Evolutionary conservation across 345 rosid species (phyloP).

Genomic region (Eucalyptus sp.): DNA sequence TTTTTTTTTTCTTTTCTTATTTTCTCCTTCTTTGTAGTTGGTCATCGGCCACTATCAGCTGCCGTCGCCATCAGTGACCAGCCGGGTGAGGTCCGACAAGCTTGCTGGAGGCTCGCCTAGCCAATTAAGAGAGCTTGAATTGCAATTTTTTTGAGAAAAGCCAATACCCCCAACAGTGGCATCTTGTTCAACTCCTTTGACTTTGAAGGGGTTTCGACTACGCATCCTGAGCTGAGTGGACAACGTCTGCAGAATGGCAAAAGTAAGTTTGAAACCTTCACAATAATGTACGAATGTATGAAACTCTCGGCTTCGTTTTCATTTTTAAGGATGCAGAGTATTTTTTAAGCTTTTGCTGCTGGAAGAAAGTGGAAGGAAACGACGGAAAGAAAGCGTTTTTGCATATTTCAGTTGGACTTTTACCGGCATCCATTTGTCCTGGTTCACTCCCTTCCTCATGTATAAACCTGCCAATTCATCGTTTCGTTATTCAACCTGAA

Average conservation of each 20-base stretch:
- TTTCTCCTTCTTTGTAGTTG: no score
- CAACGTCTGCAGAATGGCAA: neutral
- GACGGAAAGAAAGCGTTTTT: neutral
- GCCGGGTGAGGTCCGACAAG: fast-evolving
- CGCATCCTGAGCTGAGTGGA: neutral
- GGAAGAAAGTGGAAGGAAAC: neutral
- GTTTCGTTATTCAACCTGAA: no score
- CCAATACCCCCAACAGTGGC: neutral
- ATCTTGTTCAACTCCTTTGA: neutral
- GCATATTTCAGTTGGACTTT: neutral
- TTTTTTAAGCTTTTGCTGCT: neutral
- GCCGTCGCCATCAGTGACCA: fast-evolving
- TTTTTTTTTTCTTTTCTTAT: no score
- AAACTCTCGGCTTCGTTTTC: neutral
- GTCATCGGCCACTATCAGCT: no score
- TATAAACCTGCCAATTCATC: neutral
- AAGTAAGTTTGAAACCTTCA: neutral
- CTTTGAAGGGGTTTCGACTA: neutral
- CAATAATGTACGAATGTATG: neutral
- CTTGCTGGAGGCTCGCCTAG: fast-evolving
- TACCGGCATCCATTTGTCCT: neutral
- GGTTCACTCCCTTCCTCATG: neutral
- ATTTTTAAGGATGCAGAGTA: neutral
- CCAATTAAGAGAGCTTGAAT: neutral
- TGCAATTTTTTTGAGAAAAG: neutral